Base-by-base conservation (phyloP, 2,329 filamentous ascomycete species). In the Sordariomycetes sp. region DNA sequence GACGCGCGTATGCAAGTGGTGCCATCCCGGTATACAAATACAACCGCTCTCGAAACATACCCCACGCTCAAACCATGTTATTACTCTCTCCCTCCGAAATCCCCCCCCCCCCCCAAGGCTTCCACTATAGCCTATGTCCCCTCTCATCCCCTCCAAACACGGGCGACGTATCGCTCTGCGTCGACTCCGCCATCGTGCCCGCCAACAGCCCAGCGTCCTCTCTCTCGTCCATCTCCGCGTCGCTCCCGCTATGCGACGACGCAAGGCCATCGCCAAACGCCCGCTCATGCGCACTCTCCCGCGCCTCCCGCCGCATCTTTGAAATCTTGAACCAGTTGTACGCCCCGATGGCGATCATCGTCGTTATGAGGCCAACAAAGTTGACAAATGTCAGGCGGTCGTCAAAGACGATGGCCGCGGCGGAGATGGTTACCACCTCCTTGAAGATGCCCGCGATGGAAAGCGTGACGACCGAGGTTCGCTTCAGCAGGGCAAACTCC, bases 371-470 rank as follows among this genome's bases (percentile, higher is more conserved):
- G 8, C 94, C 94, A 17, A 87, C 80, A 10, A 96, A 75, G 69
- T 99, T 99, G 74, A 99, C 82, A 0, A 85, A 76, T 0, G 91
- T 96, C 52, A 99, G 80, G 54, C 80, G 82, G 68, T 99, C 94
- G 64, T 94, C 81, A 74, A 96, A 99, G 3, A 96, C 84, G 32
- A 95, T 69, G 10, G 90, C 87, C 0, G 92, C 92, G 1, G 90
- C 90, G 48, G 83, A 86, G 65, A 99, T 97, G 15, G 94, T 99
- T 57, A 99, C 85, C 48, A 97, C 94, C 73, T 99, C 94, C 70
- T 99, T 99, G 78, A 99, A 97, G 61, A 99, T 97, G 60, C 94
- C 94, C 61, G 91, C 95, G 64, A 99, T 96, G 55, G 88, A 95
- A 52, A 99, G 79, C 0, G 94, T 97, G 55, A 99, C 94, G 56